Conservation (phyloP, 179 eudicot species). For the Pouteria campechiana region DNA sequence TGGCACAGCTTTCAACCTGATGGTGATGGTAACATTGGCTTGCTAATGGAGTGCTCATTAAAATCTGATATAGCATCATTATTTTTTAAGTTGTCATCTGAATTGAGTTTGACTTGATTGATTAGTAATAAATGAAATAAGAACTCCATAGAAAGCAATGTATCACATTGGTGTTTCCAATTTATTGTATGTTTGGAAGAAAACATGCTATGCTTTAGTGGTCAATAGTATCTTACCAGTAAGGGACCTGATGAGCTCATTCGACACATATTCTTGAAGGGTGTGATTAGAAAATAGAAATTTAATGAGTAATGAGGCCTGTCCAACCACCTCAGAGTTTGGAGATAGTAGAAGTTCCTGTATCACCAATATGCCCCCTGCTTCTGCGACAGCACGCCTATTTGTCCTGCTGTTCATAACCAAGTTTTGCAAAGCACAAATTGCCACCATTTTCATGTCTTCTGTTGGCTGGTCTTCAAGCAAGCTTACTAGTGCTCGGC, state of each 20-base stretch:
- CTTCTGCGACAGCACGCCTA: constrained; percentile 66
- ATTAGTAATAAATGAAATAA: no score
- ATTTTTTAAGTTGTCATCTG: no score
- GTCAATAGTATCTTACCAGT: constrained; percentile 45
- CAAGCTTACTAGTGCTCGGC: constrained; percentile 49
- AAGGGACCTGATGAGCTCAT: constrained; percentile 58
- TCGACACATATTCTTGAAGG: constrained; percentile 61
- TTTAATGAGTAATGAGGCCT: constrained; percentile 50
- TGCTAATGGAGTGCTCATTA: no score
- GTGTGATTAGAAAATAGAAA: constrained; percentile 56
- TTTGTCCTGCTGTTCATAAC: constrained; percentile 64
- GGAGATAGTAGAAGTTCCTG: constrained; percentile 45
- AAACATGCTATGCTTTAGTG: no score
- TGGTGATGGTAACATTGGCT: no score
- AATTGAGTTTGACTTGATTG: no score
- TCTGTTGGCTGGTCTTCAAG: constrained; percentile 56
- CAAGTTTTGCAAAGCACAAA: constrained; percentile 73
- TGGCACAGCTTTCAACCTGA: no score
- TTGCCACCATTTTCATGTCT: constrained; percentile 58
- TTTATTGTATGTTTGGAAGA: no score
- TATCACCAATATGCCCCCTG: constrained; percentile 53
- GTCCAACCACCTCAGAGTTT: constrained; percentile 37
- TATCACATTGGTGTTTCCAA: no score
- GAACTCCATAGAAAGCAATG: no score
- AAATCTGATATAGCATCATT: no score